Evolutionary conservation across 164 flowering plant genomes (phyloP).

Genomic region (Annona cherimola): DNA sequence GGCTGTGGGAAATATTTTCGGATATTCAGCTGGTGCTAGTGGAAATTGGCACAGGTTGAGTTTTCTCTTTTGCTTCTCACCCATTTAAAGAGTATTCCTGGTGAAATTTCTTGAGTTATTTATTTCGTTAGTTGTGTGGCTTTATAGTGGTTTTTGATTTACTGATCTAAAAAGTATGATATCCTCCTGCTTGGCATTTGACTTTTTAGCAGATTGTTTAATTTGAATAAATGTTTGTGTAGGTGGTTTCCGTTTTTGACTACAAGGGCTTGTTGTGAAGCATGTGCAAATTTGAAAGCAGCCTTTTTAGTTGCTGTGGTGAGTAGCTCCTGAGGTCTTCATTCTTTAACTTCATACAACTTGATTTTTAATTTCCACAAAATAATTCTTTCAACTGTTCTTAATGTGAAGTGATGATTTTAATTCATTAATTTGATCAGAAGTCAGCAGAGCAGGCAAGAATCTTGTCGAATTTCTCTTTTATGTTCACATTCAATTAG

Average conservation of each 20-base stretch:
- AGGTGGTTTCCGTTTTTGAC: constrained; percentile 92
- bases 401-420: not conserved
- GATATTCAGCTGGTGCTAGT: constrained; percentile 92
- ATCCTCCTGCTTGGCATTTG: not conserved
- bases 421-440: too few species aligned
- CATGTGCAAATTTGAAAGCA: constrained; percentile 95
- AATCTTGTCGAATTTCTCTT: not conserved
- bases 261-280: constrained; percentile 89
- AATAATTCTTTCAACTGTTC: not conserved
- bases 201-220: constrained; percentile 2
- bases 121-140: not conserved
- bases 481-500: too few species aligned
- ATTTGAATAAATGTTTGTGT: constrained; percentile 17
- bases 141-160: not conserved
- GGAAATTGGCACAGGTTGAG: constrained; percentile 86
- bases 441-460: too few species aligned
- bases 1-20: constrained; percentile 94
- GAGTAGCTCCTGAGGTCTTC: constrained; percentile 19
- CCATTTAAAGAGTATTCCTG: too few species aligned
- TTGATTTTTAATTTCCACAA: not conserved
- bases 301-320: constrained; percentile 97
- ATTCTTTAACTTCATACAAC: not conserved
- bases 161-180: not conserved
- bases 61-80: not conserved
- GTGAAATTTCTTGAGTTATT: too few species aligned